Conservation (phyloP, 371 early-diverging fungal genomes). For the Mucor mucedo region DNA sequence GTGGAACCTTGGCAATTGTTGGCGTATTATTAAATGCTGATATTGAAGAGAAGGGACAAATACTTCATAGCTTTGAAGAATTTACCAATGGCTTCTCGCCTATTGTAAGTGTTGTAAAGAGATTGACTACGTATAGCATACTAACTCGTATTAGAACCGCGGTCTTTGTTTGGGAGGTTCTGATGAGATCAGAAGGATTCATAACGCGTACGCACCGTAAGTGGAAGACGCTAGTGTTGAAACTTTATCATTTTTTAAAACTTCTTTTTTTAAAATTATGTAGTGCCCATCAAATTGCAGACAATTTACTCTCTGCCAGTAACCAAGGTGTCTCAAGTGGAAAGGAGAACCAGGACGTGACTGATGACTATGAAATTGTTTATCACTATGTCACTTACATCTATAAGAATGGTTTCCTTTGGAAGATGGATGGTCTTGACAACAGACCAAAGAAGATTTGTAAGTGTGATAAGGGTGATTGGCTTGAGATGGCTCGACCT, state of each 20-base stretch:
- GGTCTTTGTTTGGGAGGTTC: constrained; percentile 20
- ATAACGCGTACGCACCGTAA: constrained; percentile 20
- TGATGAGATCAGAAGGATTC: constrained; percentile 12
- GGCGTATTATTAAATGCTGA: constrained; percentile 20
- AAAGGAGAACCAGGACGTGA: background rate
- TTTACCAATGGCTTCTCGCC: constrained; percentile 17
- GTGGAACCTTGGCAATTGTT: constrained; percentile 25
- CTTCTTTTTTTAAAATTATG: too few relatives aligned
- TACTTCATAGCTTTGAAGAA: constrained; percentile 14
- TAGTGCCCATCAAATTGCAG: background rate
- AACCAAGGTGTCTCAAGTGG: background rate
- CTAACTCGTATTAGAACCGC: constrained; percentile 8
- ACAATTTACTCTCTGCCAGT: background rate
- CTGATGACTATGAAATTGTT: constrained; percentile 1
- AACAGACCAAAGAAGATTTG: constrained; percentile 6
- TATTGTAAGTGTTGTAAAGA: constrained; percentile 14
- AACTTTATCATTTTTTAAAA: too few relatives aligned
- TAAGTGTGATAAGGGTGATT: background rate
- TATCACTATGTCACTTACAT: constrained; percentile 27
- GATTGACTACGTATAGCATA: background rate
- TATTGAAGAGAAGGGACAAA: constrained; percentile 12
- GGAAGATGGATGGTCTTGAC: constrained; percentile 29
- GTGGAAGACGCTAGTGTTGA: background rate
- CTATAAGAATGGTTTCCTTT: constrained; percentile 21
- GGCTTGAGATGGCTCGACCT: constrained; percentile 16